Evolutionary conservation across 441 rosid genomes (phyloP).

Genomic region (Kokia cookei): DNA sequence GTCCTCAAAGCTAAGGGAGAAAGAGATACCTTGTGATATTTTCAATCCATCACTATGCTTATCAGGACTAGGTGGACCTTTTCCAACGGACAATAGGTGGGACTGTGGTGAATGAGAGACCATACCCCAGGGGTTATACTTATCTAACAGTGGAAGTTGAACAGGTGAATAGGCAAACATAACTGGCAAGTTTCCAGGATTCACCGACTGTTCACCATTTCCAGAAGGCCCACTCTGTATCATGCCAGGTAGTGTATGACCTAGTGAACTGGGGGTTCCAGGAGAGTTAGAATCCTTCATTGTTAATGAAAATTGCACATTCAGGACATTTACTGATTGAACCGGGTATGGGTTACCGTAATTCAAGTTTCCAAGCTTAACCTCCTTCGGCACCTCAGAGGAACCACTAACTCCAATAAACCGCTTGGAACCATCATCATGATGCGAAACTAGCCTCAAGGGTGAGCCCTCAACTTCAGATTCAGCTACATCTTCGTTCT

Average conservation of each 20-base stretch:
- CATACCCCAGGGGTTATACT: slow-evolving; percentile 64
- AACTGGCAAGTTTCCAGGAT: slow-evolving; percentile 50
- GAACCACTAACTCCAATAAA: slow-evolving; percentile 33
- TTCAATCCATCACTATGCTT: slow-evolving; percentile 36
- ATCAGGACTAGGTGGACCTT: slow-evolving; percentile 47
- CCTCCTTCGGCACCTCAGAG: slow-evolving; percentile 44
- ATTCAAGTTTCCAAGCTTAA: slow-evolving; percentile 48
- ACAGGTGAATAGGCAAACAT: slow-evolving; percentile 70
- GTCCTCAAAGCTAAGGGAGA: slow-evolving; percentile 4
- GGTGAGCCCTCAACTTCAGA: slow-evolving; percentile 83
- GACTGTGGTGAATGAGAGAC: slow-evolving; percentile 47
- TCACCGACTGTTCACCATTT: slow-evolving; percentile 30
- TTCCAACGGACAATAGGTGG: slow-evolving; percentile 49
- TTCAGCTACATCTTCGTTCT: slow-evolving; percentile 92
- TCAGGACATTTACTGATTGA: slow-evolving; percentile 43
- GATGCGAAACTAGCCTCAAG: slow-evolving; percentile 35
- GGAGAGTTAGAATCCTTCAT: slow-evolving; percentile 49
- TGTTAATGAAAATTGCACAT: slow-evolving; percentile 16
- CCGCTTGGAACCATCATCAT: slow-evolving; percentile 45
- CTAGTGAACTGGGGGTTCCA: slow-evolving; percentile 34
- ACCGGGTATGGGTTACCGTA: slow-evolving; percentile 50
- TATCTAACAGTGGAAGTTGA: slow-evolving; percentile 77
- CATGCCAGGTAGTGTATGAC: slow-evolving; percentile 39
- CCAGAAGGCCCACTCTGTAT: slow-evolving; percentile 36
- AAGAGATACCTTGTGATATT: slow-evolving; percentile 33